Evolutionary conservation across 352 stramenopile genomes (phyloP), one percentile per base, ranked within the genome.

Genomic region (Ophiocytium majus): DNA sequence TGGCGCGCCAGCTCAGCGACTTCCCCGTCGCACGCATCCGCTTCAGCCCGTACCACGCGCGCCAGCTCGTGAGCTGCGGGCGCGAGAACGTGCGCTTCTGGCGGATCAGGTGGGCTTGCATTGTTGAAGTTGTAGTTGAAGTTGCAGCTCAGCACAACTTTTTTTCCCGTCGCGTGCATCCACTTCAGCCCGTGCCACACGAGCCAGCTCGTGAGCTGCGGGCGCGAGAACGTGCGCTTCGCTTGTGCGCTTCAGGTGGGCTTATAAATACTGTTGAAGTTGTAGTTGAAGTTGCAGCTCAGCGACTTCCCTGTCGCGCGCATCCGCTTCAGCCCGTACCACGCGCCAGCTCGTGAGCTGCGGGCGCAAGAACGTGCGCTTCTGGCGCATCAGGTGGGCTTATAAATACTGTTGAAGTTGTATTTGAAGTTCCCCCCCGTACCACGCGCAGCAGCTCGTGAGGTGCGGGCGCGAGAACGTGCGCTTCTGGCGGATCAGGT

Each of bases 11-110:
- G 89, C 94, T 94, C 9, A 95, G 91, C 17, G 94, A 97, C 75
- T 97, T 96, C 50, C 88, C 91, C 9, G 91, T 97, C 76, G 82
- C 89, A 0, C 35, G 57, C n/a, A 63, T 90, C n/a, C 71, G 82
- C 31, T 97, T 97, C 75, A 95, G 93, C 0, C 93, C 93, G 0
- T 97, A 95, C 80, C 28, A 81, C 33, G 19, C n/a, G 19, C 90
- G 91, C 28, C 91, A 94, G 43, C 91, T 97, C 5, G 92, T 97
- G 19, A 95, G 93, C 0, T 96, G 93, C 84, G 94, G 94, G 0
- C 92, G 92, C 19, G 94, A 97, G 82, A 97, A 97, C 87, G 89
- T 97, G n/a, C 92, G 94, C 0, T 96, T 97, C 78, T 97, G 93
- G 94, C 93, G 94, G 0, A 57, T 88, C 10, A 71, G 85, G 82